Evolutionary conservation across 495 filamentous ascomycete species (phyloP), one percentile per base, ranked within the genome.

Genomic region (Trichoderma erinaceum): DNA sequence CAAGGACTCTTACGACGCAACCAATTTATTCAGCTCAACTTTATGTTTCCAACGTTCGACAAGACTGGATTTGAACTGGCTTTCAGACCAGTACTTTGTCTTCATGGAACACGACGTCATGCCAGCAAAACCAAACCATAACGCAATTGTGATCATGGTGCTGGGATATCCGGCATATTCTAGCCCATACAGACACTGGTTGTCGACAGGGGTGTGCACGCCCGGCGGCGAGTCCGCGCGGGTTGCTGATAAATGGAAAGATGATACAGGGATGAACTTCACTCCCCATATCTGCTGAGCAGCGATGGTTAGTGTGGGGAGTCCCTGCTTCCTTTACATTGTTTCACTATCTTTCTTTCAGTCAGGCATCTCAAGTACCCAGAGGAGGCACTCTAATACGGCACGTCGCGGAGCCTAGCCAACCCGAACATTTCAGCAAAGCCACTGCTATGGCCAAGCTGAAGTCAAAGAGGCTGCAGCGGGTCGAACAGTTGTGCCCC

Each of bases 191-290:
- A 23, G 50, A 56, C 50, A 56, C 50, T 56, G 50, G 50, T 11
- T 56, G 50, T 56, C n/a, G 50, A 56, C 50, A 56, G 50, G 50
- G 21, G 50, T 56, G 50, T 56, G 50, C 50, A 56, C 50, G 50
- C 50, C 50, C 21, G 21, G 16, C 50, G 50, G 50, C 50, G n/a
- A 56, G 21, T 21, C 50, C 8, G 50, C n/a, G 50, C 50, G 50
- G 50, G 50, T 8, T 25, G 50, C 21, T 56, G 50, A 56, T 61
- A 2, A 27, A 12, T 32, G 56, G 56, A 32, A 61, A 61, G 56
- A 61, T 21, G 25, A 61, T 32, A n/a, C 4, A 29, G n/a, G 56
- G 56, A 13, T 61, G 13, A 21, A 25, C 56, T 61, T 61, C 23
- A 61, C 27, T 23, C 25, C 16, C 27, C 27, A 25, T 61, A 23